Conservation (phyloP, 2,329 filamentous ascomycete species). For the Penicillium sclerotiorum region DNA sequence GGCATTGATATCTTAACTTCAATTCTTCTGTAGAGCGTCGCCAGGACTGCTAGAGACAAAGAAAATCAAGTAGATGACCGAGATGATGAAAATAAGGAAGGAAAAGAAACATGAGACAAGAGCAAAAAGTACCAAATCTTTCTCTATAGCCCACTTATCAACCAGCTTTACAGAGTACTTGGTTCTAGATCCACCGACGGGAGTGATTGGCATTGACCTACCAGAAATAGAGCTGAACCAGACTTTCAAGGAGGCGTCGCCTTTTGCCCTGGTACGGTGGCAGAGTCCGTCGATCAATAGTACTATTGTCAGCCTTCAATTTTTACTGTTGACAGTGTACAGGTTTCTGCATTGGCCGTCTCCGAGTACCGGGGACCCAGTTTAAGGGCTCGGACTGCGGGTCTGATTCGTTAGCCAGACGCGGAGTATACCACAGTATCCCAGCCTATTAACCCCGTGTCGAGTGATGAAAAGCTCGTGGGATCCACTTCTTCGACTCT, state of each 20-base stretch:
- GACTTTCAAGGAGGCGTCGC: background rate
- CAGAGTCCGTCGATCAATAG: conserved; percentile 2
- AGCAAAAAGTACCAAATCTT: background rate
- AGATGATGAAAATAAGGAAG: background rate
- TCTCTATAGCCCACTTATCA: conserved; percentile 1
- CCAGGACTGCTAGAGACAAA: conserved; percentile 8
- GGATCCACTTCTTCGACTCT: background rate
- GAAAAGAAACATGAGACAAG: background rate
- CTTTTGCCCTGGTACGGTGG: background rate
- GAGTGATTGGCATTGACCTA: conserved; percentile 4
- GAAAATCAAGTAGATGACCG: background rate
- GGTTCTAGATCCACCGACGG: conserved; percentile 11
- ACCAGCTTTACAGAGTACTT: too few relatives aligned
- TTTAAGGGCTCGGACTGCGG: background rate
- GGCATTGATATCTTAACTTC: background rate
- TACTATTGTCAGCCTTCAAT: background rate
- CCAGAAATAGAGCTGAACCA: conserved; percentile 4
- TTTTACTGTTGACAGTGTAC: too few relatives aligned
- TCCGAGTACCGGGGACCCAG: background rate
- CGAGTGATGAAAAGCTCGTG: background rate
- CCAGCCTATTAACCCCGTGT: background rate
- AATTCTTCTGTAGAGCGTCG: conserved; percentile 1
- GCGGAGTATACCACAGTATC: background rate
- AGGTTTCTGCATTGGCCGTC: background rate
- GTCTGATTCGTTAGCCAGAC: background rate